Percentiles rank a stretch among this genome's conserved stretches.
Evolutionary conservation across 352 stramenopile genomes (phyloP).

Genomic region (Pythium pyrilobum): DNA sequence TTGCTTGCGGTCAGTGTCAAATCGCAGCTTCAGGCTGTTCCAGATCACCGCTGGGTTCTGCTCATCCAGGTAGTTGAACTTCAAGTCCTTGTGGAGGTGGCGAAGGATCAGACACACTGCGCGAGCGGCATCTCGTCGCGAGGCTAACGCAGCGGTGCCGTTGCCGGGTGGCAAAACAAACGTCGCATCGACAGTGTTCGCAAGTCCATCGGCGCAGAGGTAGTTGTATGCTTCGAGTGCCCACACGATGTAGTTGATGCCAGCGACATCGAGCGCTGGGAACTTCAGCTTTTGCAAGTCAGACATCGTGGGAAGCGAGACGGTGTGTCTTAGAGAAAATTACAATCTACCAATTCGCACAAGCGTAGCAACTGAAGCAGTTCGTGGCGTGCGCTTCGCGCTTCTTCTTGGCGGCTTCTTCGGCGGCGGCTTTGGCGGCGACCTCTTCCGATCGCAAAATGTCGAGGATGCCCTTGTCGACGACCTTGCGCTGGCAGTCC

Average conservation of each 20-base stretch:
- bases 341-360: background rate
- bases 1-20: constrained; percentile 7
- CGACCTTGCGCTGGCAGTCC: constrained; percentile 6
- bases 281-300: constrained; percentile 9
- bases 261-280: constrained; percentile 1
- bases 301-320: background rate
- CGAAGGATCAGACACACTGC: constrained; percentile 7
- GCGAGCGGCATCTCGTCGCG: background rate
- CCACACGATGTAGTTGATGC: constrained; percentile 14
- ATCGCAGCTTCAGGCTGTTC: background rate
- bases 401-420: background rate
- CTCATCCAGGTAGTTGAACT: constrained; percentile 9
- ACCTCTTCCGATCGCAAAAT: background rate
- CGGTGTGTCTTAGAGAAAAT: background rate
- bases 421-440: background rate
- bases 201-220: constrained; percentile 9
- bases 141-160: background rate
- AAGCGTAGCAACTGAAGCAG: background rate
- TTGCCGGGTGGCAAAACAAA: background rate
- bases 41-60: constrained; percentile 2
- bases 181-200: background rate
- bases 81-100: constrained; percentile 5
- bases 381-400: background rate
- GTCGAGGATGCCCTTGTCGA: background rate
- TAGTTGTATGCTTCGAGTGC: constrained; percentile 10